These are phyloP conservation scores for Eimeria necatrix DNA, from an alignment of 169 alveolate genomes.

Conservation along the genomic window DNA sequence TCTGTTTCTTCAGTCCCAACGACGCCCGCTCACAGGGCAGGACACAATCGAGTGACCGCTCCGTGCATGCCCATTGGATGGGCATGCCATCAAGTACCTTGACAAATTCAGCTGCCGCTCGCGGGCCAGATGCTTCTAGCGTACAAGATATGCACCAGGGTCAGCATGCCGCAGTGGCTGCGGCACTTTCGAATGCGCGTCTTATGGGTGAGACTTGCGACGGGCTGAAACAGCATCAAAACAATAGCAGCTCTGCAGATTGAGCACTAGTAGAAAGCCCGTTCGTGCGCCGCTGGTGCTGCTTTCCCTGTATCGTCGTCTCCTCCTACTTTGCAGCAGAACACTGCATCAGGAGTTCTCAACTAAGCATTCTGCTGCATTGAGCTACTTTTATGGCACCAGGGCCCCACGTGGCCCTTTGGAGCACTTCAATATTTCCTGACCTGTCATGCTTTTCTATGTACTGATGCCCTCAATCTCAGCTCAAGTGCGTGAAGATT, in stretches of 20 bases:
- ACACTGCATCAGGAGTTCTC: too few relatives aligned
- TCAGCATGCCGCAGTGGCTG: background rate
- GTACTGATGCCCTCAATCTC: too few relatives aligned
- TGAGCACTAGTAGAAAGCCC: background rate
- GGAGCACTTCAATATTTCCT: too few relatives aligned
- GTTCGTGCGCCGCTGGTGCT: background rate
- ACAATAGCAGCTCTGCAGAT: background rate
- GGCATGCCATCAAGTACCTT: background rate
- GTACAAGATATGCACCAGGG: background rate
- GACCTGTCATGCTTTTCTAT: too few relatives aligned
- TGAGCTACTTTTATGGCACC: too few relatives aligned
- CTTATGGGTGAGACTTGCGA: background rate
- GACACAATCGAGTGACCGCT: background rate
- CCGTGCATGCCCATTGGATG: background rate
- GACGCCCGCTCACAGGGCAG: background rate
- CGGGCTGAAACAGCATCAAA: background rate
- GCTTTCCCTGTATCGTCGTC: background rate
- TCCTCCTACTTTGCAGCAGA: background rate
- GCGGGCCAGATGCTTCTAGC: background rate
- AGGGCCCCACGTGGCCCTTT: too few relatives aligned
- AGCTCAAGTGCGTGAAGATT: too few relatives aligned
- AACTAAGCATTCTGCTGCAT: too few relatives aligned
- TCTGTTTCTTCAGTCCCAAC: background rate
- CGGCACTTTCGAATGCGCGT: too few relatives aligned
- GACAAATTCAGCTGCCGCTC: background rate